phyloP scores from a whole-genome alignment of 108 stramenopile genomes.

The Skeletonema costatum region DNA sequence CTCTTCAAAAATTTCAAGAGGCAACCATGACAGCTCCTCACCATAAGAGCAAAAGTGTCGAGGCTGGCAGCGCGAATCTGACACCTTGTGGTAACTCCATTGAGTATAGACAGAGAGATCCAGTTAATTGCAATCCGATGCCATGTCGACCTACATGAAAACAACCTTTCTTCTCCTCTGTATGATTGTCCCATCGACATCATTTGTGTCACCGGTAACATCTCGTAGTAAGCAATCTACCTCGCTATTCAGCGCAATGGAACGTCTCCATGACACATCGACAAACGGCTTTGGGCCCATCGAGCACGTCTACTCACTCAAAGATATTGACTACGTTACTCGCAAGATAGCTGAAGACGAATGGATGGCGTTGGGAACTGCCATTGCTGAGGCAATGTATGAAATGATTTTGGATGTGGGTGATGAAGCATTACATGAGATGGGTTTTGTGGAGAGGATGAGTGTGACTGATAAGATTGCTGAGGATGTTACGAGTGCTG shows the following conservation, averaged over 20 bases:
- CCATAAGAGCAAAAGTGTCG: no score
- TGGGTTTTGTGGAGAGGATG: constrained; percentile 38
- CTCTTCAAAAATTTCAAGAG: no score
- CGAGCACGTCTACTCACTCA: constrained; percentile 32
- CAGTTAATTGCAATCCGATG: no score
- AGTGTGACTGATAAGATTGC: constrained; percentile 27
- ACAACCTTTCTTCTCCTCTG: neutral
- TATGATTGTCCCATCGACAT: neutral
- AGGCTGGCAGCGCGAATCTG: no score
- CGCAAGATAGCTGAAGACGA: constrained; percentile 34
- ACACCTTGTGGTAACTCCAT: no score
- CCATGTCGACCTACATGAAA: neutral
- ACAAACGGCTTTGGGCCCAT: constrained; percentile 24
- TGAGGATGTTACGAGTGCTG: constrained; percentile 29
- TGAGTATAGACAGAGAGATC: no score
- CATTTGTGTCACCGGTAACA: neutral
- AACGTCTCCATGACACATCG: constrained; percentile 37
- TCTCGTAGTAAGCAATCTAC: neutral
- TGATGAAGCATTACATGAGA: constrained; percentile 14
- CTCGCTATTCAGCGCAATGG: constrained; percentile 23
- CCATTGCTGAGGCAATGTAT: constrained; percentile 30
- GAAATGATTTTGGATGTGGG: constrained; percentile 41
- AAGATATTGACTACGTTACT: constrained; percentile 29
- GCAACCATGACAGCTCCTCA: no score
- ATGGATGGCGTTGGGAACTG: constrained; percentile 37